Evolutionary conservation across 108 stramenopile genomes (phyloP), one percentile per base, ranked within the genome.

Genomic region (Hondaea fermentalgiana): DNA sequence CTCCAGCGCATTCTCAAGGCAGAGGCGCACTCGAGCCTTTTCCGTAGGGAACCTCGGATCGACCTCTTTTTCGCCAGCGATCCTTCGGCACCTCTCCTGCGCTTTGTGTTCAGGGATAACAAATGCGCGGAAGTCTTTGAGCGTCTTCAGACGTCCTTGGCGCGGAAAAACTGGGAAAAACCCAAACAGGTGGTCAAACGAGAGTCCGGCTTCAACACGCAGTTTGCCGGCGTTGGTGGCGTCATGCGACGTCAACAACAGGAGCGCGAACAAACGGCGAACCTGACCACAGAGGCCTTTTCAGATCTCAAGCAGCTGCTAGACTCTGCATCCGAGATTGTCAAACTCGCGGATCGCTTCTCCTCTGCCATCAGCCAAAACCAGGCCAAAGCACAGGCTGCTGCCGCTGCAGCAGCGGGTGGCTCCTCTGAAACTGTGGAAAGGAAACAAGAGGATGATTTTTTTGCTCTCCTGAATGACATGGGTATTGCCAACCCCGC

Each of bases 401-500:
- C 25, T 10, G 64, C 35, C 64, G 8, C 64, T 35, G 35, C 35
- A 35, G 35, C 35, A 35, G 35, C 35, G 35, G 35, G 35, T 35
- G 35, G 35, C 1, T 35, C 35, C 35, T 35, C 35, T 35, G 35
- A 35, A 35, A 2, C 35, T 35, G 35, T 28, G 8, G 64, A 89
- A 8, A 89, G 89, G 88, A 35, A 45, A 8, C 69, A 83, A 12
- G 87, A 90, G 44, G 49, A 55, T 19, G 88, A 87, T 1, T 64
- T 88, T 17, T 88, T 89, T 60, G 12, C 76, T 1, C 51, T 83
- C 10, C 76, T 98, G 83, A 91, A 94, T 89, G 93, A 96, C 89
- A 96, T 99, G 95, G 99, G 99, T 53, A 97, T 98, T 93, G 94
- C 96, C 55, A 96, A 96, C 42, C 97, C 98, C 8, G 92, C 98